Evolutionary conservation across 805 yeast species (phyloP), one percentile per base, ranked within the genome.

Genomic region (Saccharomycopsis malanga): DNA sequence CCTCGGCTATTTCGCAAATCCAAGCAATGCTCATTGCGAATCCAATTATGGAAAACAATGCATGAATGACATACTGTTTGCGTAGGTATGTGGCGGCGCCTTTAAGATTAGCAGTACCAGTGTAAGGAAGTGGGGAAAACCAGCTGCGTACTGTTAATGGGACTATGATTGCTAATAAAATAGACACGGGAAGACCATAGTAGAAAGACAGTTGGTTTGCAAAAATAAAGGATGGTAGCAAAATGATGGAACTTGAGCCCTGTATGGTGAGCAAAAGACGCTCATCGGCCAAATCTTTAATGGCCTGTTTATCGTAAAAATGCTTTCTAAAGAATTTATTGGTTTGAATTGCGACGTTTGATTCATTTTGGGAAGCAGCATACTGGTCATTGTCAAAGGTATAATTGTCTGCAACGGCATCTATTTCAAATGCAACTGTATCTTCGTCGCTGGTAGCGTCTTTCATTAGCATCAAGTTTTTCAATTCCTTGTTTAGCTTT

Each of bases 1-100:
- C 85, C 3, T 77, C 73, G 1, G 94, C 91, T 35, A 83, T 72
- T 1, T 73, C 56, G 0, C 93, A 72, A 10, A 89, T 81, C 76
- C 87, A 79, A 1, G 77, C 59, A 2, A 91, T 68, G 1, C 94
- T 74, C 4, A 78, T 62, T 0, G 73, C 47, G 58, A 91, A 91
- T 0, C 96, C 96, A 25, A 35, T 17, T 20, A 41, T 35, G 9
- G 49, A 46, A 9, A 43, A 21, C 6, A 43, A 4, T 10, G 23
- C n/a, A 23, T 42, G 34, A 10, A 34, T 24, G 2, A 40, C 44
- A 7, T 22, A n/a, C 18, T 27, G 30, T 12, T 27, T 7, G 30
- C 30, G 30, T 9, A 27, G 7, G 30, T 27, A 27, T 12, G 12
- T 7, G 30, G 12, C 12, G 10, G 12, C 30, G 12, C 12, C 7